Percentiles rank a stretch among this genome's conserved stretches.
Conservation (phyloP, 129 eudicot species). For the Flaveria robusta region DNA sequence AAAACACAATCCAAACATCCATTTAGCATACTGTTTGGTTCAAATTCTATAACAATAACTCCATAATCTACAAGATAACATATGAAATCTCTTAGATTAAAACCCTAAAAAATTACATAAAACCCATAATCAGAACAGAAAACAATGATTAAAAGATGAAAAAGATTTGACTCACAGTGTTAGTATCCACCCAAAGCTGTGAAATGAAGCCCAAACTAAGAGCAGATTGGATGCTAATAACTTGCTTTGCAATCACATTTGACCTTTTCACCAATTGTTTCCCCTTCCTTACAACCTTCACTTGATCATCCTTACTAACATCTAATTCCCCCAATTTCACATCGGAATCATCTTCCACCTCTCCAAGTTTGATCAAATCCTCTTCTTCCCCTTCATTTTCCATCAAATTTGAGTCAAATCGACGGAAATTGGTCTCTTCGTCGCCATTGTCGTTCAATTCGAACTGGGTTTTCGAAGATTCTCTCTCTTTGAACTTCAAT, state of each 20-base stretch:
- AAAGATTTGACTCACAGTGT: conserved; percentile 51
- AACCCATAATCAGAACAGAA: background rate
- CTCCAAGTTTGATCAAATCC: conserved; percentile 32
- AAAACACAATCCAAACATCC: background rate
- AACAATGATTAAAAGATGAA: background rate
- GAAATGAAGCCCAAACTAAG: conserved; percentile 69
- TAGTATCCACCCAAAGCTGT: conserved; percentile 74
- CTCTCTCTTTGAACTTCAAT: conserved; percentile 33
- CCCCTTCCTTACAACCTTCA: conserved; percentile 36
- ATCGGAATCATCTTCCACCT: conserved; percentile 18
- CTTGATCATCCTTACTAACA: background rate
- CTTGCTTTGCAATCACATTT: conserved; percentile 73
- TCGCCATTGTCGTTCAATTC: background rate
- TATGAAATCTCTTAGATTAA: background rate
- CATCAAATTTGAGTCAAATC: conserved; percentile 16
- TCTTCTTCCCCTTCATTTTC: conserved; percentile 29
- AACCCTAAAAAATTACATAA: background rate
- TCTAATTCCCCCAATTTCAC: conserved; percentile 39
- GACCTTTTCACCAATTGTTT: conserved; percentile 58
- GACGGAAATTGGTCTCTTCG: conserved; percentile 20
- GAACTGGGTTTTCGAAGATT: conserved; percentile 16
- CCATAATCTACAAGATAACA: background rate
- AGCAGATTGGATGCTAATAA: conserved; percentile 68
- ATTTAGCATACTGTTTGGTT: background rate
- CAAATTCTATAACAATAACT: background rate